Conservation (phyloP, 306 rosid species). For the Carpinus fangiana region DNA sequence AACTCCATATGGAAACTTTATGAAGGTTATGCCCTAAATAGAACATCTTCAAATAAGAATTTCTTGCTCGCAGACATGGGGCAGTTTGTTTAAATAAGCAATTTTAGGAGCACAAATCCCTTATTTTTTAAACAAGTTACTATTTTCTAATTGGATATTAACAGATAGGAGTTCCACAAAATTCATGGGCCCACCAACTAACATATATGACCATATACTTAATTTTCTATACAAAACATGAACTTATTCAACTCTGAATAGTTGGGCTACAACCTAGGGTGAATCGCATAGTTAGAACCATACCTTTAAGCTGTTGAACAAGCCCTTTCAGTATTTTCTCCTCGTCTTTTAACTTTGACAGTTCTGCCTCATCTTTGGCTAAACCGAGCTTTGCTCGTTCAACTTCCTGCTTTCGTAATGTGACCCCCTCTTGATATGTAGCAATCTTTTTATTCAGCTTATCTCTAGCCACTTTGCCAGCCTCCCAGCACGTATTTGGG, state of each 20-base stretch:
- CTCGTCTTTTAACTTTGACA: constrained; percentile 68
- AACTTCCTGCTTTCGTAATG: constrained; percentile 59
- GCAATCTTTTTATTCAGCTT: constrained; percentile 71
- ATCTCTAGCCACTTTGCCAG: constrained; percentile 86
- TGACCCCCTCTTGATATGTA: constrained; percentile 73
- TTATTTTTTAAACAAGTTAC: too few relatives aligned
- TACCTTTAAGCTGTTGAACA: constrained; percentile 86
- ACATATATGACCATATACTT: constrained; percentile 14
- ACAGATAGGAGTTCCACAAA: neutral
- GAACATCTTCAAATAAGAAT: neutral
- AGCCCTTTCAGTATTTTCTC: constrained; percentile 70
- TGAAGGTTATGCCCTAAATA: neutral
- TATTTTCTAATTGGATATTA: neutral
- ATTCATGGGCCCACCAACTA: neutral
- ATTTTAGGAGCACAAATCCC: too few relatives aligned
- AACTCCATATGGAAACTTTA: neutral
- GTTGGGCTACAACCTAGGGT: neutral
- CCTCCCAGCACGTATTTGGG: constrained; percentile 96
- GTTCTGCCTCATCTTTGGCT: constrained; percentile 68
- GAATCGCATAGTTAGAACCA: constrained; percentile 9
- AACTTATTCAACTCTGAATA: neutral
- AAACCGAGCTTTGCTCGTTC: constrained; percentile 64
- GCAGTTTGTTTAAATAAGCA: neutral
- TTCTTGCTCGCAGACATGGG: neutral
- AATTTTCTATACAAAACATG: constrained; percentile 19